Evolutionary conservation across 140 eudicot genomes (phyloP), one percentile per base, ranked within the genome.

Genomic region (Oenanthe javanica): DNA sequence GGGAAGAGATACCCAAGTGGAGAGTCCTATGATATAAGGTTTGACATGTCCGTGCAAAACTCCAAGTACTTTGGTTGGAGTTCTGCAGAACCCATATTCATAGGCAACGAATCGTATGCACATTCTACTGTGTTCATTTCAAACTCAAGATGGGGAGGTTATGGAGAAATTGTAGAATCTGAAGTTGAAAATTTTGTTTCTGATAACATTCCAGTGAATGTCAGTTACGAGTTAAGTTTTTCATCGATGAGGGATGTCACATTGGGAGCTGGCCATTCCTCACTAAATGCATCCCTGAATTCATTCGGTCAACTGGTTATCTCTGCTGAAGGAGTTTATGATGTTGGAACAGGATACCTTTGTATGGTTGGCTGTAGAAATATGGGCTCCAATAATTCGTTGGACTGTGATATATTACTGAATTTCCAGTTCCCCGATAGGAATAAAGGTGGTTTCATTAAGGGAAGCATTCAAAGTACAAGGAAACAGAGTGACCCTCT

Each of bases 361-460:
- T 92, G 95, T 82, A 82, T 88, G 94, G 86, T 90, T 19, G 97
- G 91, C 3, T 92, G 97, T 72, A 82, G 90, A 84, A 75, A 83
- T 72, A 46, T 90, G 69, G 11, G 38, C 27, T 66, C 16, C 43
- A 78, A 50, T 0, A 14, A 79, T 47, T 79, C 86, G 50, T 51
- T 85, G 48, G 92, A 89, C 76, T 90, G 90, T 79, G 97, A 92
- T 67, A 84, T 92, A 78, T 25, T 81, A 72, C 83, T 92, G 73
- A 84, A 67, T 45, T 79, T 92, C 40, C 79, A 86, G 47, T 82
- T 86, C 77, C 89, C 88, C 18, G 0, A 49, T 14, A 84, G 59
- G 55, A 84, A 63, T 70, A 63, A 79, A 0, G 76, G 73, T 49
- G 83, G 82, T 45, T 50, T 49, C 10, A 57, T 83, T 9, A 84